These are phyloP conservation scores for Euphorbia celastroides DNA, from an alignment of 441 rosid species.

Conservation along the genomic window DNA sequence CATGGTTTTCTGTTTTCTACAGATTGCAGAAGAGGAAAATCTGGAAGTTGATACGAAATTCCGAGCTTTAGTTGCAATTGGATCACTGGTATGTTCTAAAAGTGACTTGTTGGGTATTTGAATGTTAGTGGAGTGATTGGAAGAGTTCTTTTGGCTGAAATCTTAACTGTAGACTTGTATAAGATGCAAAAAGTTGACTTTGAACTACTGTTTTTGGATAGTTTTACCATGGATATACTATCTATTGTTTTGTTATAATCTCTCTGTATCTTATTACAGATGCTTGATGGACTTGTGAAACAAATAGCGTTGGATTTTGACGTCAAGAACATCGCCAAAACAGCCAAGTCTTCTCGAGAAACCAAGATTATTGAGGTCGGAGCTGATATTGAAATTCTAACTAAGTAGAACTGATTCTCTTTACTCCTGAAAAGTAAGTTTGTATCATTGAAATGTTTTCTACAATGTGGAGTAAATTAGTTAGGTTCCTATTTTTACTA, in stretches of 20 bases:
- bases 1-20: conserved; percentile 22
- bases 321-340: conserved; percentile 59
- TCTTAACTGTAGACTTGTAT: no score
- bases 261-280: conserved; percentile 35
- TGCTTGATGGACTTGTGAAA: conserved; percentile 88
- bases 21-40: conserved; percentile 78
- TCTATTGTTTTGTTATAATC: not conserved
- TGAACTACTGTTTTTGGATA: no score
- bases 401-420: conserved; percentile 40
- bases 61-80: conserved; percentile 84
- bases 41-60: conserved; percentile 75
- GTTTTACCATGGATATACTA: not conserved
- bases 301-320: conserved; percentile 84
- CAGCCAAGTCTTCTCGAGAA: conserved; percentile 70
- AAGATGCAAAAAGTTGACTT: no score
- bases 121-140: no score
- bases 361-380: conserved; percentile 77
- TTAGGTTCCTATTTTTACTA: no score
- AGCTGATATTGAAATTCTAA: conserved; percentile 64
- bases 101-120: not conserved
- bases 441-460: no score
- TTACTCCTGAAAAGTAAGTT: conserved; percentile 14
- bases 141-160: no score
- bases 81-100: conserved; percentile 60
- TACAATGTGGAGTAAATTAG: no score